Percentiles rank a stretch among this genome's conserved stretches.
Evolutionary conservation across 169 alveolate genomes (phyloP).

Genomic region (Plasmodium inui): DNA sequence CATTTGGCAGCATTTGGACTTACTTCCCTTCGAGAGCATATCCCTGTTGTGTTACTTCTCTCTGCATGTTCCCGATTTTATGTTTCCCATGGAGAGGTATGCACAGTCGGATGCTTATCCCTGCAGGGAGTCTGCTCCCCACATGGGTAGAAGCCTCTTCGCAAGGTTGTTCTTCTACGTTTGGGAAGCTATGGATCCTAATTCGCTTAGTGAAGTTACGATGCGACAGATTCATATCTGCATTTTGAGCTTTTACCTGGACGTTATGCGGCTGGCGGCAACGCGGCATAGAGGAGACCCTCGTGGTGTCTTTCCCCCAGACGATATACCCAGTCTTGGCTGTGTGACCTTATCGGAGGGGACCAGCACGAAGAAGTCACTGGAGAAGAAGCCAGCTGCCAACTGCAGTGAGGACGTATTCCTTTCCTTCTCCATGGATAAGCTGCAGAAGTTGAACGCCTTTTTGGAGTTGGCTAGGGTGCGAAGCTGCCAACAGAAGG

Average conservation of each 20-base stretch:
- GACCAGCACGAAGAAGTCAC: background rate
- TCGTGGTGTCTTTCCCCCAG: background rate
- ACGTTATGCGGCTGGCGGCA: constrained; percentile 1
- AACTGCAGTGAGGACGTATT: background rate
- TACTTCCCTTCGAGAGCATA: constrained; percentile 20
- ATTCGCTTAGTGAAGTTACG: constrained; percentile 18
- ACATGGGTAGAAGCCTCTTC: background rate
- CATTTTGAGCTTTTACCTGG: constrained; percentile 15
- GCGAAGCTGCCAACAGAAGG: constrained; percentile 32
- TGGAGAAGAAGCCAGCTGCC: background rate
- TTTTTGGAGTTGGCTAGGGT: constrained; percentile 20
- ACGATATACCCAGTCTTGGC: background rate
- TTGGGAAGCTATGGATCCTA: constrained; percentile 3
- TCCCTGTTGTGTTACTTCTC: constrained; percentile 40
- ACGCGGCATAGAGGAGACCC: background rate
- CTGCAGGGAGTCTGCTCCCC: background rate
- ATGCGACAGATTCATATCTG: constrained; percentile 14
- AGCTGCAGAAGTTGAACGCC: constrained; percentile 9
- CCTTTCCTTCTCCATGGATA: background rate
- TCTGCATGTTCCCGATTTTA: constrained; percentile 3
- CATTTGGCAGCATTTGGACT: constrained; percentile 28
- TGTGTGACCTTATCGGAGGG: background rate
- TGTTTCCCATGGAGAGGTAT: background rate
- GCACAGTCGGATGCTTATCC: background rate
- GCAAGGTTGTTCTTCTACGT: constrained; percentile 15